A percentile compares a stretch with the other conserved stretches of the same genome.
Conservation (phyloP, 108 stramenopile genomes). For the Epithemia pelagica region DNA sequence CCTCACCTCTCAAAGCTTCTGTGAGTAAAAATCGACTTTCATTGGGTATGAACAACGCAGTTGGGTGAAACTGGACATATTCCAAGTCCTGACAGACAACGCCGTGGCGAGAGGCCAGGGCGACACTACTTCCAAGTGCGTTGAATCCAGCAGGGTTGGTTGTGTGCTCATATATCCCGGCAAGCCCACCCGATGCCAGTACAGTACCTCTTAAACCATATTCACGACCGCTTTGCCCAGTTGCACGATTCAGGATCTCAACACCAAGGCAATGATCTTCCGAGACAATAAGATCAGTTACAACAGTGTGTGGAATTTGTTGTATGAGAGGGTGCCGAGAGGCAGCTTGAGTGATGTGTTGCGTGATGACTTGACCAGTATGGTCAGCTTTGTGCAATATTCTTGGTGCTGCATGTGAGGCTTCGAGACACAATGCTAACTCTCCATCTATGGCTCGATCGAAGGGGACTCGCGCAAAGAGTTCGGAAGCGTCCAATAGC, state of each 20-base stretch:
- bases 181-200: slow-evolving; percentile 84
- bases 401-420: slow-evolving; percentile 83
- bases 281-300: slow-evolving; percentile 72
- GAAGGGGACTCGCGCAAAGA: slow-evolving; percentile 74
- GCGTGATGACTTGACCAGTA: slow-evolving; percentile 85
- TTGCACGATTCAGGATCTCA: slow-evolving; percentile 34
- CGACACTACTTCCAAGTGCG: slow-evolving; percentile 85
- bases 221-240: slow-evolving; percentile 27
- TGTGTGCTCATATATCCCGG: slow-evolving; percentile 89
- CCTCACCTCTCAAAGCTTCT: slow-evolving; percentile 91
- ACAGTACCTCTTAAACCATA: slow-evolving; percentile 69
- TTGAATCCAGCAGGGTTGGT: slow-evolving; percentile 90
- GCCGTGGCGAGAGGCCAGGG: slow-evolving; percentile 60
- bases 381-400: slow-evolving; percentile 89
- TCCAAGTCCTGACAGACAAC: slow-evolving; percentile 78
- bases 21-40: slow-evolving; percentile 87
- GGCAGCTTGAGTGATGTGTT: slow-evolving; percentile 75
- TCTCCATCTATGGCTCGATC: slow-evolving; percentile 47
- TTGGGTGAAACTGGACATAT: slow-evolving; percentile 96
- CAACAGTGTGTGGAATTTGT: slow-evolving; percentile 64
- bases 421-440: slow-evolving; percentile 63
- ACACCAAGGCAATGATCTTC: slow-evolving; percentile 42
- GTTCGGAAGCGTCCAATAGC: slow-evolving; percentile 47
- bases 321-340: slow-evolving; percentile 77
- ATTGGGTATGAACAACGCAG: slow-evolving; percentile 76